Evolutionary conservation across 2,329 filamentous ascomycete genomes (phyloP).

Genomic region (Ceratocystiopsis brevicomis): DNA sequence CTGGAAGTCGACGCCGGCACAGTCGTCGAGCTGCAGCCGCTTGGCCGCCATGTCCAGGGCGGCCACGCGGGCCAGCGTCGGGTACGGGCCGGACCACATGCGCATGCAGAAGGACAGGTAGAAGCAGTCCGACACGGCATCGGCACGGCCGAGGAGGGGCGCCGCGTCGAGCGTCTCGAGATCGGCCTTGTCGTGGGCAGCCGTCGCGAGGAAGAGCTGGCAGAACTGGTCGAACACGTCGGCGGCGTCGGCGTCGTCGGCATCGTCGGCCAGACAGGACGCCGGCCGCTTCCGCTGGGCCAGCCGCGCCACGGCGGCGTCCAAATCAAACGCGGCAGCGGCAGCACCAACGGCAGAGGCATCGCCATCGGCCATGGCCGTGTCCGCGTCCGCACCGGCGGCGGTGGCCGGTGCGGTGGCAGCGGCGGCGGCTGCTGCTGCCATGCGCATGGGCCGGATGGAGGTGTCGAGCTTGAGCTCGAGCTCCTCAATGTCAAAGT

Average conservation of each 20-base stretch:
- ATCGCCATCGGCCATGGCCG: conserved; percentile 25
- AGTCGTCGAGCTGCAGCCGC: conserved; percentile 32
- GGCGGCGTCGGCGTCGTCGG: conserved; percentile 16
- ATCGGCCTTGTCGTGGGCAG: conserved; percentile 26
- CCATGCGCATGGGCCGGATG: conserved; percentile 39
- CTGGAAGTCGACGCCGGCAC: conserved; percentile 47
- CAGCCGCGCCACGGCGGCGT: conserved; percentile 21
- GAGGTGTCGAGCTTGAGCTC: conserved; percentile 57
- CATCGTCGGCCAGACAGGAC: conserved; percentile 32
- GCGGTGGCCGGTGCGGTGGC: too few species aligned
- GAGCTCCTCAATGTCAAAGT: conserved; percentile 54
- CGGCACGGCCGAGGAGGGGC: conserved; percentile 32
- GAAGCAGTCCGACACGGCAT: conserved; percentile 40
- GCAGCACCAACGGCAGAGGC: neutral
- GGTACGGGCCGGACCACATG: conserved; percentile 54
- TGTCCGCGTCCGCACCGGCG: conserved; percentile 23
- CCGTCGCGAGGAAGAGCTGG: conserved; percentile 33
- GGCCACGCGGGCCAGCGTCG: conserved; percentile 46
- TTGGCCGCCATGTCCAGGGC: conserved; percentile 48
- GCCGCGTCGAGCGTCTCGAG: conserved; percentile 33
- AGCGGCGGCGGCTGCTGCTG: too few species aligned
- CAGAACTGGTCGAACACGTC: conserved; percentile 39
- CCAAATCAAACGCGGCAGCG: conserved; percentile 16
- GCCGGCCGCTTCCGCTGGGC: conserved; percentile 12
- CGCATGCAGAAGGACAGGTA: conserved; percentile 60